These are phyloP conservation scores for Penicillium daleae DNA, from an alignment of 495 filamentous ascomycete genomes.

Conservation along the genomic window DNA sequence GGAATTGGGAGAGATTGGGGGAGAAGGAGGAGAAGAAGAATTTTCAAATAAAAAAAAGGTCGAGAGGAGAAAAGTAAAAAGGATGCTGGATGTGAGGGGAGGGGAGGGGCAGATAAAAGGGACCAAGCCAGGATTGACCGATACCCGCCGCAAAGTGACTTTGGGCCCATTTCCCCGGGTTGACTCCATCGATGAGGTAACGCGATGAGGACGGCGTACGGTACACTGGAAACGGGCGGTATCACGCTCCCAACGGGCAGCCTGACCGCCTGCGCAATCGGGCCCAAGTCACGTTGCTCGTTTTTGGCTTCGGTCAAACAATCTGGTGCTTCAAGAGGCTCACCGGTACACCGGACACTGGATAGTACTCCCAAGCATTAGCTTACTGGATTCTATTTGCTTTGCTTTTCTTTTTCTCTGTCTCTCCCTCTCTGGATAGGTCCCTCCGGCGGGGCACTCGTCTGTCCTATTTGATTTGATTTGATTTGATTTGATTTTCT, in stretches of 20 bases:
- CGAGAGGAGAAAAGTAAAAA: background rate
- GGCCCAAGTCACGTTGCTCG: background rate
- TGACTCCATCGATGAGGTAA: conserved; percentile 37
- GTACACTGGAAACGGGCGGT: no score
- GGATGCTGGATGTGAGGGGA: background rate
- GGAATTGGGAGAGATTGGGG: conserved; percentile 2
- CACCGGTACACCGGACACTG: conserved; percentile 18
- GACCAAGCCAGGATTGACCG: background rate
- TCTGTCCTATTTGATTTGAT: conserved; percentile 3
- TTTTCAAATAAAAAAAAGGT: background rate
- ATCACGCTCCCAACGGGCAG: no score
- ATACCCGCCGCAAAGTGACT: background rate
- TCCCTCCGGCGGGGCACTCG: background rate
- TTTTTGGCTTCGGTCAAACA: background rate
- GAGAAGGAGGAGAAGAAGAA: background rate
- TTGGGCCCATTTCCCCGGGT: conserved; percentile 12
- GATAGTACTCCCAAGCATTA: background rate
- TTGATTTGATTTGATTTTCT: background rate
- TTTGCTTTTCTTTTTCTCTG: background rate
- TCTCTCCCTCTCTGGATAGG: background rate
- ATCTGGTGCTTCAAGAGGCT: conserved; percentile 7
- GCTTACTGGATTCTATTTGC: conserved; percentile 5
- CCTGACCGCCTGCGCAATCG: conserved; percentile 14
- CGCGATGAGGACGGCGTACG: no score
- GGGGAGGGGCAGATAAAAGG: conserved; percentile 10